Percentiles rank a stretch among this genome's conserved stretches.
Conservation (phyloP, 1,139 yeast species). For the Wickerhamiella pararugosa region DNA sequence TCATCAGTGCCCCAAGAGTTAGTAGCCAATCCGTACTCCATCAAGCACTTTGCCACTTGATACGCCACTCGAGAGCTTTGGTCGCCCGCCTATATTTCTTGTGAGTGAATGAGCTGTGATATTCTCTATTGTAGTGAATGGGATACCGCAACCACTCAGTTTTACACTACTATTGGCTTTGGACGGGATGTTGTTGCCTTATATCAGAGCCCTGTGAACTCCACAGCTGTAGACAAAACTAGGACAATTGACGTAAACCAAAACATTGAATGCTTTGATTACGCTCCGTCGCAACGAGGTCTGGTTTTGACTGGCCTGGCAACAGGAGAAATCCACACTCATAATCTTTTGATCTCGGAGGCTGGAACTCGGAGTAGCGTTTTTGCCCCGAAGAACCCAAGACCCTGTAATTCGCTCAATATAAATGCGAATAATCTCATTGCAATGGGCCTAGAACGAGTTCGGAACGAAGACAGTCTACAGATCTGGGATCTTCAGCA, state of each 20-base stretch:
- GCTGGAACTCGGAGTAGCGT: constrained; percentile 34
- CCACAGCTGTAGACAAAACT: constrained; percentile 10
- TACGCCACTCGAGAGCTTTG: too few relatives aligned
- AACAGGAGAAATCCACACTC: constrained; percentile 50
- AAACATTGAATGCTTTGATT: constrained; percentile 55
- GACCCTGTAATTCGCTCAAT: constrained; percentile 64
- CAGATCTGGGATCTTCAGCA: constrained; percentile 65
- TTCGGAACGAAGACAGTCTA: constrained; percentile 61
- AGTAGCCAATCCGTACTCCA: too few relatives aligned
- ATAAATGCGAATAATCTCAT: constrained; percentile 51
- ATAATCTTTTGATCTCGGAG: constrained; percentile 36
- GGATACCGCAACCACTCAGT: constrained; percentile 42
- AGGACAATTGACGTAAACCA: constrained; percentile 47
- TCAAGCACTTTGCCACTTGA: too few relatives aligned
- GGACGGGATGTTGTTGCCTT: constrained; percentile 52
- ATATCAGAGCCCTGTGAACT: constrained; percentile 34
- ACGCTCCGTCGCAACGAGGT: constrained; percentile 33
- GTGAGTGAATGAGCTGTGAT: constrained; percentile 33
- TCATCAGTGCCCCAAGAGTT: too few relatives aligned
- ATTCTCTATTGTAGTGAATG: constrained; percentile 45
- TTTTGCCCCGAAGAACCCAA: constrained; percentile 39
- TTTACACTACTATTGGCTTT: constrained; percentile 49
- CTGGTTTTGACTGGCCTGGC: constrained; percentile 59
- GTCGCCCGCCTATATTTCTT: too few relatives aligned
- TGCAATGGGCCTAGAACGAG: constrained; percentile 71